Conservation (phyloP, 495 filamentous ascomycete species). For the Jackrogersella minutella region DNA sequence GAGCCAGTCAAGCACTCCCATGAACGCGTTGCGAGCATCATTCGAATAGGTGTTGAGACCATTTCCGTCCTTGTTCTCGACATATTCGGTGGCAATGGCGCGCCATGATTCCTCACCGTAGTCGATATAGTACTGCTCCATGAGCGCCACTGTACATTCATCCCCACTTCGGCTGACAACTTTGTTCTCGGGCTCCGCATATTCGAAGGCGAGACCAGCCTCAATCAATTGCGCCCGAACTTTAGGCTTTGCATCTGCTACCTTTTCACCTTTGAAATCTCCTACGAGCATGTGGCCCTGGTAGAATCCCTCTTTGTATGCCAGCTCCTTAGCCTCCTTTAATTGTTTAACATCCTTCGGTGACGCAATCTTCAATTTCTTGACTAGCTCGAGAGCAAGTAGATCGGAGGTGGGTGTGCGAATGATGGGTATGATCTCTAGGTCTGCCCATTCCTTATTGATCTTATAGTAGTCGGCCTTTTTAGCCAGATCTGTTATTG, state of each 20-base stretch:
- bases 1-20: constrained; percentile 86
- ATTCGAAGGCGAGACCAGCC: constrained; percentile 82
- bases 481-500: constrained; percentile 84
- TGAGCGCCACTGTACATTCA: constrained; percentile 88
- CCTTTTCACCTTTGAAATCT: constrained; percentile 86
- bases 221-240: constrained; percentile 82
- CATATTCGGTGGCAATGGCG: constrained; percentile 72
- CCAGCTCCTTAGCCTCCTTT: constrained; percentile 91
- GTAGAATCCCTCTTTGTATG: constrained; percentile 98
- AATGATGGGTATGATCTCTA: constrained; percentile 88
- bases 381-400: constrained; percentile 81
- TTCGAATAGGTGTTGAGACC: constrained; percentile 78
- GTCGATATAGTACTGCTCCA: constrained; percentile 97
- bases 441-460: constrained; percentile 93
- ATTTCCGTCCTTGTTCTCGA: constrained; percentile 67
- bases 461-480: constrained; percentile 98
- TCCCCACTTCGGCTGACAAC: constrained; percentile 88
- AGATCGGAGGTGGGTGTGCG: constrained; percentile 86
- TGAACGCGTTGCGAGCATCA: constrained; percentile 84
- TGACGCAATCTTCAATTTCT: constrained; percentile 94
- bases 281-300: constrained; percentile 90
- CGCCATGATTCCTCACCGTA: constrained; percentile 66
- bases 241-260: constrained; percentile 85
- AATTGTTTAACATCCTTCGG: constrained; percentile 93
- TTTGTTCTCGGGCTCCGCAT: constrained; percentile 89